A percentile compares a stretch with the other conserved stretches of the same genome.
Conservation (phyloP, 192 early-diverging fungal genomes). For the Geosiphon pyriformis region DNA sequence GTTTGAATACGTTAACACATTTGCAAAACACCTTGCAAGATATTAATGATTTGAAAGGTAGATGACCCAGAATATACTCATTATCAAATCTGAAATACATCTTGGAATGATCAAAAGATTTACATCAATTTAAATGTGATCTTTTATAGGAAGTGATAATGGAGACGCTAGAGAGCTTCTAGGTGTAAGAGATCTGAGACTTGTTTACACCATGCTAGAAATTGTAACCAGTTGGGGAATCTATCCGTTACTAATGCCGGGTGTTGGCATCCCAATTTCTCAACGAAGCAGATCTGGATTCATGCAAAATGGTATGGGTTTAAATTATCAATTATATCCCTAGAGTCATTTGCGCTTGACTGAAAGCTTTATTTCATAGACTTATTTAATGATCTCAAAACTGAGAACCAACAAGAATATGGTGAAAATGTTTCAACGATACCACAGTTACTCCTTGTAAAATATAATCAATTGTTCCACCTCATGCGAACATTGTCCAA, state of each 20-base stretch:
- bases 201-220: constrained; percentile 61
- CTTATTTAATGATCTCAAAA: constrained; percentile 3
- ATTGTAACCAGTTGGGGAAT: constrained; percentile 63
- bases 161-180: constrained; percentile 30
- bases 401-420: neutral
- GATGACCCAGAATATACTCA: too few relatives aligned
- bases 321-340: neutral
- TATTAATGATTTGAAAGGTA: constrained; percentile 22
- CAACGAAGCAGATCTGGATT: constrained; percentile 54
- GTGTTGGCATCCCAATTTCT: constrained; percentile 62
- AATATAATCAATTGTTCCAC: constrained; percentile 21
- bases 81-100: neutral
- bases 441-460: too few relatives aligned
- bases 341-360: neutral
- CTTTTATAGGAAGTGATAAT: neutral
- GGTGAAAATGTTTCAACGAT: neutral
- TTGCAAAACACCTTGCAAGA: constrained; percentile 3
- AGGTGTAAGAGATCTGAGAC: constrained; percentile 57
- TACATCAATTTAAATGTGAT: neutral
- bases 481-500: constrained; percentile 28
- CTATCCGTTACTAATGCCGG: constrained; percentile 58
- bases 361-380: neutral
- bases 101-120: neutral
- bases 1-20: constrained; percentile 5
- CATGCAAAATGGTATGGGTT: constrained; percentile 37